Evolutionary conservation across 176 grass and related monocot species (phyloP), one percentile per base, ranked within the genome.

Genomic region (Avena insularis): DNA sequence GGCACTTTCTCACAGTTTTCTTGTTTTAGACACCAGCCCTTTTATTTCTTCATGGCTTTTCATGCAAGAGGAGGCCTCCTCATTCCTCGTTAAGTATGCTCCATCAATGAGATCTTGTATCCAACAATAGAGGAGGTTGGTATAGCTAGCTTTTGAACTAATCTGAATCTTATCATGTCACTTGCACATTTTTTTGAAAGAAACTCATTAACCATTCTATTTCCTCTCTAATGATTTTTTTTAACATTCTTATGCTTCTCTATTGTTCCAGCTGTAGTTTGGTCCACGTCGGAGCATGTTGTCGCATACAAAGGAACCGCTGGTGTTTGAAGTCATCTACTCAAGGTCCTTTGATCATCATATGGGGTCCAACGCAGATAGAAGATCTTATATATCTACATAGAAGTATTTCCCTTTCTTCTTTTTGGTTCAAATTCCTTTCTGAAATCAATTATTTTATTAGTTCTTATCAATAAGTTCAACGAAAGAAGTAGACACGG

Each of bases 11-110:
- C 63, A 33, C n/a, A 40, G 63, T 55, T 48, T 12, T 19, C 40
- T 31, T 2, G 76, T 60, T 71, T 48, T 35, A 33, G 21, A n/a
- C 54, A 78, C 59, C 1, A 1, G 9, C 0, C 68, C 65, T 77
- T 78, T n/a, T 14, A 6, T 48, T 60, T 51, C 43, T 70, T 21
- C 35, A 1, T 86, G 70, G 49, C 16, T 20, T 61, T 12, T 12
- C 77, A 98, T 93, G 93, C 15, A 98, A 98, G 82, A 86, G 93
- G 72, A 91, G 91, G 86, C 83, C 91, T 81, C 38, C 2, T 98
- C 3, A 98, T 95, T 72, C 89, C 93, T 83, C 83, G 89, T 63
- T 71, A 92, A 83, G 89, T 92, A 43, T 43, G 0, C 40, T 43
- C 1, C 6, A 43, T 43, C 6, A 43, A 43, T 6, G 40, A 43